These are phyloP conservation scores for Bombardia bombarda DNA, from an alignment of 495 filamentous ascomycete genomes.

Conservation along the genomic window DNA sequence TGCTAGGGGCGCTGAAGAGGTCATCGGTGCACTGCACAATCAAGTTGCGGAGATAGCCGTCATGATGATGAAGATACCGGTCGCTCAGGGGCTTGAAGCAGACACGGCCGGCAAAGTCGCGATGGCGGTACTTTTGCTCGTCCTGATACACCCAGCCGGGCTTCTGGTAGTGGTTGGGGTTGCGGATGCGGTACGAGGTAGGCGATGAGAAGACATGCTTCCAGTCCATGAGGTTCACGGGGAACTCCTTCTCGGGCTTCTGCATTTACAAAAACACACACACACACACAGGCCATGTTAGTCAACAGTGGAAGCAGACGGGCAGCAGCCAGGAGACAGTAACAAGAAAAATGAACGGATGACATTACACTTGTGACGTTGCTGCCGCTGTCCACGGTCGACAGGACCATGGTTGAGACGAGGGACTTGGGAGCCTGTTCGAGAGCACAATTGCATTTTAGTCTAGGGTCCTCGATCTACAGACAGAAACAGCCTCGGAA, in stretches of 20 bases:
- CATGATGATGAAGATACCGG: conserved; percentile 9
- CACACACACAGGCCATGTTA: too few relatives aligned
- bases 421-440: too few relatives aligned
- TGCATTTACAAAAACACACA: background rate
- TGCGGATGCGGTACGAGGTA: background rate
- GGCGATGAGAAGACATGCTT: background rate
- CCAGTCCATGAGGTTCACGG: background rate
- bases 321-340: too few relatives aligned
- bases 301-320: too few relatives aligned
- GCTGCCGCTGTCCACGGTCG: too few relatives aligned
- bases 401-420: too few relatives aligned
- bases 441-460: too few relatives aligned
- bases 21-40: conserved; percentile 12
- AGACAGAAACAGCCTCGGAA: too few relatives aligned
- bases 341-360: too few relatives aligned
- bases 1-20: conserved; percentile 2
- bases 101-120: conserved; percentile 10
- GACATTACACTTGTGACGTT: too few relatives aligned
- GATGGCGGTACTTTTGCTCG: conserved; percentile 1
- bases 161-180: background rate
- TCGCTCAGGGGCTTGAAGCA: conserved; percentile 2
- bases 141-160: background rate
- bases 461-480: too few relatives aligned
- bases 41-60: conserved; percentile 12
- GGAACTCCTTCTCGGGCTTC: background rate